Evolutionary conservation across 140 eudicot species (phyloP).

Genomic region (Flaveria floridana): DNA sequence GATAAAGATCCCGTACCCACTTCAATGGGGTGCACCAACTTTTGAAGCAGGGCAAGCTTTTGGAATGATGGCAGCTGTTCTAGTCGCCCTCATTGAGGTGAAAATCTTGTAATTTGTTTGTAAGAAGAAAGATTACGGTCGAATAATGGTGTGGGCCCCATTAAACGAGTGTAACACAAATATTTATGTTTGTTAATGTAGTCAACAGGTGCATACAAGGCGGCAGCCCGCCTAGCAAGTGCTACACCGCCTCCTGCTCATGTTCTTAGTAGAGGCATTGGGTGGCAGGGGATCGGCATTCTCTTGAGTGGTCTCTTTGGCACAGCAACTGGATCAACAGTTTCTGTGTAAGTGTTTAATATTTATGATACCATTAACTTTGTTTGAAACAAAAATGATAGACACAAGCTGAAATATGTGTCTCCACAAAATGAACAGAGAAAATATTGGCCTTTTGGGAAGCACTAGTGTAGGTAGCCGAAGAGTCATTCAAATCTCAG

Average conservation of each 20-base stretch:
- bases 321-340: slow-evolving; percentile 85
- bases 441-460: slow-evolving; percentile 91
- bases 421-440: slow-evolving; percentile 52
- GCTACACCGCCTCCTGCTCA: slow-evolving; percentile 99
- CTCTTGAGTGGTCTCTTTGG: slow-evolving; percentile 89
- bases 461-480: slow-evolving; percentile 99
- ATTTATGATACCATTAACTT: not conserved
- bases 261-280: slow-evolving; percentile 97
- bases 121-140: not conserved
- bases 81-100: slow-evolving; percentile 93
- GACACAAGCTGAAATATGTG: slow-evolving; percentile 4
- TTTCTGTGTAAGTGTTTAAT: slow-evolving; percentile 71
- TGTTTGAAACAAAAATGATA: slow-evolving; percentile 12
- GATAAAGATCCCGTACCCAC: slow-evolving; percentile 97
- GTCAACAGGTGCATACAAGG: slow-evolving; percentile 97
- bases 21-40: slow-evolving; percentile 99
- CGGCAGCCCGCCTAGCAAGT: slow-evolving; percentile 96
- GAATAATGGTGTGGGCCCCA: not conserved
- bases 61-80: slow-evolving; percentile 98
- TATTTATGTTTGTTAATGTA: slow-evolving; percentile 27
- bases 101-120: not conserved
- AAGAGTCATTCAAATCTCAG: slow-evolving; percentile 89
- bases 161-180: not conserved
- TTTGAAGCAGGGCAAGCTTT: slow-evolving; percentile 94
- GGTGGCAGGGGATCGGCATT: slow-evolving; percentile 99